Conservation (phyloP, 805 yeast species). For the Zygotorulaspora danielsina region DNA sequence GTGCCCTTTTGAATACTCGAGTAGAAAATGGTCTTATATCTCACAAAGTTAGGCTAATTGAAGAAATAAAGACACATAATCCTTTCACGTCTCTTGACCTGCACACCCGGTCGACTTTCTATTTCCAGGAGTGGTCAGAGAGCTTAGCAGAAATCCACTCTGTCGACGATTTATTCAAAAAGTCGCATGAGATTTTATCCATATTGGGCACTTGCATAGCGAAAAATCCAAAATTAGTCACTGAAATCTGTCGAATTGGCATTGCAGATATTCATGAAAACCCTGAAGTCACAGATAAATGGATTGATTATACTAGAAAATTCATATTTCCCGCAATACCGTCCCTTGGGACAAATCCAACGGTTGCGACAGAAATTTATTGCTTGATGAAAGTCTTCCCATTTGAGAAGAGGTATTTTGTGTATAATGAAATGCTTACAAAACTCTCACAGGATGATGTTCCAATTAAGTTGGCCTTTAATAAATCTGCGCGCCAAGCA, state of each 20-base stretch:
- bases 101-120: constrained; percentile 34
- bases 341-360: constrained; percentile 51
- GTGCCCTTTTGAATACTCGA: constrained; percentile 9
- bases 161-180: constrained; percentile 43
- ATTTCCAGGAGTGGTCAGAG: constrained; percentile 47
- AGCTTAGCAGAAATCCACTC: constrained; percentile 38
- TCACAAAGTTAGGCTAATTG: constrained; percentile 19
- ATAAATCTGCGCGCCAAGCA: constrained; percentile 71
- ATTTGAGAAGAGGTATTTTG: constrained; percentile 59
- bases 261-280: constrained; percentile 27
- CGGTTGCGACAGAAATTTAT: constrained; percentile 58
- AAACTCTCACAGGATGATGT: constrained; percentile 53
- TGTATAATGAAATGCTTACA: constrained; percentile 74
- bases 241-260: constrained; percentile 61
- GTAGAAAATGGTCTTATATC: constrained; percentile 20
- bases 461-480: constrained; percentile 53
- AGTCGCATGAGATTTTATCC: constrained; percentile 47
- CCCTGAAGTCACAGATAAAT: constrained; percentile 28
- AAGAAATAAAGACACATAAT: constrained; percentile 14
- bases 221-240: constrained; percentile 43
- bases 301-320: constrained; percentile 63
- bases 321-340: constrained; percentile 62
- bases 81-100: constrained; percentile 14
- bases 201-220: constrained; percentile 56
- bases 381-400: constrained; percentile 50